Evolutionary conservation across 1,284 basidiomycete genomes (phyloP), one percentile per base, ranked within the genome.

Genomic region (Rhodotorula sp.): DNA sequence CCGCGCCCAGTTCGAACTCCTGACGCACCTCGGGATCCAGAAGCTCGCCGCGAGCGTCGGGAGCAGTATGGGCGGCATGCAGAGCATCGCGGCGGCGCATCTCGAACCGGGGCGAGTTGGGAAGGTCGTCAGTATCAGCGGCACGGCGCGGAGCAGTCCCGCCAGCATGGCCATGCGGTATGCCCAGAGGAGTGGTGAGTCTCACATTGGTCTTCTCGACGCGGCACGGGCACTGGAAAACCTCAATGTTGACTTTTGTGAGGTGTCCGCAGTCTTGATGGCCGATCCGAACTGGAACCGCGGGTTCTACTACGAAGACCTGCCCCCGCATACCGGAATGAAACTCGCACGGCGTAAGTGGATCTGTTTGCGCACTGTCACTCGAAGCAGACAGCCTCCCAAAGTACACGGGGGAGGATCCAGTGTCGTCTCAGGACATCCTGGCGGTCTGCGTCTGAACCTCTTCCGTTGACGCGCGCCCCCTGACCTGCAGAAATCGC

Each of bases 261-360:
- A 45, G 45, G 31, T 15, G 57, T 28, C 15, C 38, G 19, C 74
- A 93, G 95, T 99, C 18, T 87, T 99, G 65, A 99, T 99, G 95
- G 90, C 94, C 10, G 95, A 99, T 81, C 95, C 95, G 0, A 97
- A 99, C 77, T 99, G 95, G 97, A 99, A 99, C 76, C 89, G 94
- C 55, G 95, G 97, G 1, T 97, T 95, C 81, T 99, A 99, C 82
- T 99, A 99, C 79, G 90, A 93, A 65, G 85, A 86, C n/a, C 80
- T 95, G 19, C 97, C 95, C 2, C 95, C 95, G 4, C 97, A 99
- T 80, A 92, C 89, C 3, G 95, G 95, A 34, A 98, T 99, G 94
- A 99, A 99, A 82, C 87, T 99, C 48, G 97, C 95, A 23, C 87
- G 95, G 73, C 95, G 92, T 93, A 80, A 79, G 91, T 85, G 31